Evolutionary conservation across 768 basidiomycete species (phyloP), one percentile per base, ranked within the genome.

Genomic region (Leccinum disarticulatum): DNA sequence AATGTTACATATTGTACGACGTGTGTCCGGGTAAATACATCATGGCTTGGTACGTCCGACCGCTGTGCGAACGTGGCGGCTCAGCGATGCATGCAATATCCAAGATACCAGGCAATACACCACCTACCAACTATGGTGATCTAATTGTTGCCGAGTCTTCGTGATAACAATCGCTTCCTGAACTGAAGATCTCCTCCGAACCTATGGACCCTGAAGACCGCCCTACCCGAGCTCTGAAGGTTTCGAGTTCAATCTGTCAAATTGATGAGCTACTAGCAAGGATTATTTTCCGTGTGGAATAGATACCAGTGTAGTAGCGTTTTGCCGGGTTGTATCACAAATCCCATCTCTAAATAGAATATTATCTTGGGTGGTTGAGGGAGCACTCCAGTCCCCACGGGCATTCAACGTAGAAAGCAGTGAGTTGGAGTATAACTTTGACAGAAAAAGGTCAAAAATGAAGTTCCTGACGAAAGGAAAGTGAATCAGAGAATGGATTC

Each of bases 341-440:
- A 15, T 22, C 15, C 11, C 51, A 10, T 11, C n/a, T 48, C 52
- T 25, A 2, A 66, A 66, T 4, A 66, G 47, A 31, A 66, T 15
- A 7, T 66, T 65, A 5, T 59, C 56, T 13, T 28, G 52, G 1
- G n/a, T 1, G 0, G 57, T 5, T 13, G 54, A 48, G 15, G 41
- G 17, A 11, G 54, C 30, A 19, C 46, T 64, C 72, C 71, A 72
- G n/a, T 62, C 64, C 25, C 54, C 58, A 3, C 73, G 70, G 1
- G 74, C 57, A 30, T 65, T 65, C 41, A 65, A 51, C 14, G 64
- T 52, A 4, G 63, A 74, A 63, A 56, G 70, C 56, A 54, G 57
- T 15, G 43, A 61, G 50, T 72, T 73, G 3, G 70, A 58, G 35
- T 72, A 72, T 3, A 72, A 50, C 30, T 73, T 73, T 2, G 64